A percentile compares a stretch with the other conserved stretches of the same genome.
These are phyloP conservation scores for Aphanomyces cochlioides DNA, from an alignment of 352 stramenopile species.

Conservation along the genomic window DNA sequence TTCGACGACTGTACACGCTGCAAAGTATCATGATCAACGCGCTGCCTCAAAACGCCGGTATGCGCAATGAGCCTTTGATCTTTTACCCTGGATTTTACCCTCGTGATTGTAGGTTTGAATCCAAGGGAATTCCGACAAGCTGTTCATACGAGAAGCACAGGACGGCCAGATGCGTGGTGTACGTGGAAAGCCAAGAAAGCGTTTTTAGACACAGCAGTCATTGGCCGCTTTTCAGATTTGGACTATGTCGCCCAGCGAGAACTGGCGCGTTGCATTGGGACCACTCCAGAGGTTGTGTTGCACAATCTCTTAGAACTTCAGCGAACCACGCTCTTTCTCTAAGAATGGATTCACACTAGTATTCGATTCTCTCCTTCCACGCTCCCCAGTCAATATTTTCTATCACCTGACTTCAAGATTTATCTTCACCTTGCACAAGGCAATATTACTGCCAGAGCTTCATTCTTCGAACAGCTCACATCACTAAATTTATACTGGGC, in stretches of 20 bases:
- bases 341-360: slow-evolving; percentile 15
- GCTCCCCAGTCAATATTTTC: too few relatives aligned
- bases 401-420: too few relatives aligned
- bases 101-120: slow-evolving; percentile 48
- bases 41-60: slow-evolving; percentile 70
- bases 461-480: too few relatives aligned
- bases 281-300: slow-evolving; percentile 80
- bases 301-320: slow-evolving; percentile 87
- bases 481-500: too few relatives aligned
- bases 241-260: slow-evolving; percentile 87
- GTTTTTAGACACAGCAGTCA: slow-evolving; percentile 73
- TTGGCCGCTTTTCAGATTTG: slow-evolving; percentile 75
- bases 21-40: slow-evolving; percentile 90
- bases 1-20: slow-evolving; percentile 81
- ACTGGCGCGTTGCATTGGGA: slow-evolving; percentile 83
- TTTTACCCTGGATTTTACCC: not conserved
- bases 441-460: too few relatives aligned
- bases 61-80: not conserved
- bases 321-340: slow-evolving; percentile 70
- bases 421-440: too few relatives aligned
- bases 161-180: slow-evolving; percentile 71
- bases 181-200: slow-evolving; percentile 89
- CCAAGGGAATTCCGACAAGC: slow-evolving; percentile 70
- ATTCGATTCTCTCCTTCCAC: too few relatives aligned
- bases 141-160: slow-evolving; percentile 44